Conservation (phyloP, 805 yeast genomes). For the Metschnikowia kunwiensis region DNA sequence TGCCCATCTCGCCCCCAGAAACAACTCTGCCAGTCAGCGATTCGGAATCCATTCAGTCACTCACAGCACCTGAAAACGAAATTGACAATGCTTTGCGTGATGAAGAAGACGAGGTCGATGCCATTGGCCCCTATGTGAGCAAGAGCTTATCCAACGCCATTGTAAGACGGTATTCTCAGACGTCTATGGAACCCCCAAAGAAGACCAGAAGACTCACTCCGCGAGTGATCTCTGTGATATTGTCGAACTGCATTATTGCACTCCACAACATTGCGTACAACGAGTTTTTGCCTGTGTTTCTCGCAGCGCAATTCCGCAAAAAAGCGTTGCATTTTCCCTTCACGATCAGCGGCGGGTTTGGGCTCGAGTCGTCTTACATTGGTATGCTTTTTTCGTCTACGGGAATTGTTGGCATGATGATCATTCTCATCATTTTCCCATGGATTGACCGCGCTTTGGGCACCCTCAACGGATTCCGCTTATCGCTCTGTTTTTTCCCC, state of each 20-base stretch:
- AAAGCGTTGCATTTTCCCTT: slow-evolving; percentile 32
- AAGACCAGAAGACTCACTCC: slow-evolving; percentile 23
- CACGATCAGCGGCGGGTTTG: slow-evolving; percentile 37
- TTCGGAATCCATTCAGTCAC: slow-evolving; percentile 2
- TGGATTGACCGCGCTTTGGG: slow-evolving; percentile 32
- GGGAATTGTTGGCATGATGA: slow-evolving; percentile 36
- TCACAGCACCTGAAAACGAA: neutral
- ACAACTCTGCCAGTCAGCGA: neutral
- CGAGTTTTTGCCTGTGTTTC: slow-evolving; percentile 38
- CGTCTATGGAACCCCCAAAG: slow-evolving; percentile 5
- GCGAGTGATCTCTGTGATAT: slow-evolving; percentile 29
- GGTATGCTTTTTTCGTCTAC: slow-evolving; percentile 37
- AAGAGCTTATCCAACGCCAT: slow-evolving; percentile 14
- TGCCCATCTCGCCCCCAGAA: slow-evolving; percentile 1
- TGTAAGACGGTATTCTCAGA: slow-evolving; percentile 16
- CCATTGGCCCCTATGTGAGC: slow-evolving; percentile 8
- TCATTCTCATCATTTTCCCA: slow-evolving; percentile 32
- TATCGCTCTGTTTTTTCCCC: slow-evolving; percentile 33
- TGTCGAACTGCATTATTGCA: slow-evolving; percentile 34
- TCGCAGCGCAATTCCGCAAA: slow-evolving; percentile 29
- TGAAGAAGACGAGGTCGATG: slow-evolving; percentile 8
- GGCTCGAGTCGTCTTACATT: slow-evolving; percentile 29
- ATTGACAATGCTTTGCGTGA: slow-evolving; percentile 1
- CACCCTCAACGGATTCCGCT: slow-evolving; percentile 29
- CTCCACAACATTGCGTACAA: slow-evolving; percentile 32